Evolutionary conservation across 495 filamentous ascomycete species (phyloP).

Genomic region (Neurospora sp.): DNA sequence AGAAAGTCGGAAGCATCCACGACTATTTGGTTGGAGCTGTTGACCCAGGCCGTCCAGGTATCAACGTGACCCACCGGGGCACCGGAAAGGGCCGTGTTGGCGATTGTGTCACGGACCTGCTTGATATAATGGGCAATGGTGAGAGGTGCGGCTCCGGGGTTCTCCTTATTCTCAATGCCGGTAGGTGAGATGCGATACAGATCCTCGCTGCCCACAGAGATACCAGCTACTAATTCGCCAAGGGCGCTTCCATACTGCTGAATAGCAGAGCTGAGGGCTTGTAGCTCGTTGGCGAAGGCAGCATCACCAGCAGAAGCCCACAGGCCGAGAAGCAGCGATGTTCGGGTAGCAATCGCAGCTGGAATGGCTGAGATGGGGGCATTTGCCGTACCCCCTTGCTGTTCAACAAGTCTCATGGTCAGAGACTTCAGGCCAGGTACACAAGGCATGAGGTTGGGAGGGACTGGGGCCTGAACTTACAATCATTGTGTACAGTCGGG

Average conservation of each 20-base stretch:
- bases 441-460: background rate
- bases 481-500: slow-evolving; percentile 43
- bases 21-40: slow-evolving; percentile 60
- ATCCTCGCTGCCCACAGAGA: slow-evolving; percentile 87
- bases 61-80: slow-evolving; percentile 76
- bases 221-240: slow-evolving; percentile 59
- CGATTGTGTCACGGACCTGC: slow-evolving; percentile 48
- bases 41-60: slow-evolving; percentile 82
- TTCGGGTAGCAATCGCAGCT: slow-evolving; percentile 65
- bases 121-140: slow-evolving; percentile 56
- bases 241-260: slow-evolving; percentile 51
- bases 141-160: slow-evolving; percentile 45
- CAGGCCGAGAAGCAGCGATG: slow-evolving; percentile 63
- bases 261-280: slow-evolving; percentile 56
- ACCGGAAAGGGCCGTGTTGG: slow-evolving; percentile 44
- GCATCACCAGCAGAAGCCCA: slow-evolving; percentile 62
- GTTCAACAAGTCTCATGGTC: background rate
- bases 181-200: slow-evolving; percentile 69
- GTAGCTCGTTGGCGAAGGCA: slow-evolving; percentile 57
- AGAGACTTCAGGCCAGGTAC: background rate
- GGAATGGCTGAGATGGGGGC: slow-evolving; percentile 59
- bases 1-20: slow-evolving; percentile 64
- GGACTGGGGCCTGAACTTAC: slow-evolving; percentile 17
- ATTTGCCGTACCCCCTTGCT: slow-evolving; percentile 45
- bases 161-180: slow-evolving; percentile 30